Conservation (phyloP, 768 basidiomycete species). For the Rhizopogon salebrosus region DNA sequence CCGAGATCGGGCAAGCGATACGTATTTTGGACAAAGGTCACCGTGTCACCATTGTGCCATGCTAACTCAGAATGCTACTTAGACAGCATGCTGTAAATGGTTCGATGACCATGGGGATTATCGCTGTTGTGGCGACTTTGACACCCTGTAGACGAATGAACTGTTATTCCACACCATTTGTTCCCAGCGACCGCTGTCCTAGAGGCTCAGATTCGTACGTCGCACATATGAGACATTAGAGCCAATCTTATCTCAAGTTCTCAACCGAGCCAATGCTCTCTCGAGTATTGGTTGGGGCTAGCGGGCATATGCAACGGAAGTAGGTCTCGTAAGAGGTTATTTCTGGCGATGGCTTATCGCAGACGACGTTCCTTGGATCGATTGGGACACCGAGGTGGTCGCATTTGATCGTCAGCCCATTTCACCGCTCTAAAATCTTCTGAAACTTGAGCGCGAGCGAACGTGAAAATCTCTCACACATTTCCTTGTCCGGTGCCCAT, state of each 20-base stretch:
- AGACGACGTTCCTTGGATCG: no score
- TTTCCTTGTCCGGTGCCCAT: no score
- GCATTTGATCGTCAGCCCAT: no score
- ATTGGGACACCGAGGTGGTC: no score
- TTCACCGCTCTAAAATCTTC: no score
- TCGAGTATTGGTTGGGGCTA: no score
- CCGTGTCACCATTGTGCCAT: slow-evolving; percentile 38
- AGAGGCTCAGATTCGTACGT: not conserved
- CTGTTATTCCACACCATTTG: not conserved
- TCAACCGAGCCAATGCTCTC: no score
- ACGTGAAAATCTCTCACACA: no score
- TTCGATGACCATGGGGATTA: not conserved
- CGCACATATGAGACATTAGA: not conserved
- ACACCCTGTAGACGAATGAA: not conserved
- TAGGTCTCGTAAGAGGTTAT: no score
- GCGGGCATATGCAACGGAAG: no score
- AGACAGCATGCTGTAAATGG: not conserved
- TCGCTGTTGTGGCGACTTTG: not conserved
- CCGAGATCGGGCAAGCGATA: slow-evolving; percentile 54
- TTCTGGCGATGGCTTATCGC: no score
- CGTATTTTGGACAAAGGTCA: slow-evolving; percentile 52
- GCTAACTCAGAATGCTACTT: slow-evolving; percentile 16
- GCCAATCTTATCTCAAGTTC: not conserved
- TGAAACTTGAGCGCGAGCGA: no score
- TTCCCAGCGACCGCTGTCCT: not conserved